These are phyloP conservation scores for Selaginella moellendorffii DNA, from an alignment of 75 land plant species.

Conservation along the genomic window DNA sequence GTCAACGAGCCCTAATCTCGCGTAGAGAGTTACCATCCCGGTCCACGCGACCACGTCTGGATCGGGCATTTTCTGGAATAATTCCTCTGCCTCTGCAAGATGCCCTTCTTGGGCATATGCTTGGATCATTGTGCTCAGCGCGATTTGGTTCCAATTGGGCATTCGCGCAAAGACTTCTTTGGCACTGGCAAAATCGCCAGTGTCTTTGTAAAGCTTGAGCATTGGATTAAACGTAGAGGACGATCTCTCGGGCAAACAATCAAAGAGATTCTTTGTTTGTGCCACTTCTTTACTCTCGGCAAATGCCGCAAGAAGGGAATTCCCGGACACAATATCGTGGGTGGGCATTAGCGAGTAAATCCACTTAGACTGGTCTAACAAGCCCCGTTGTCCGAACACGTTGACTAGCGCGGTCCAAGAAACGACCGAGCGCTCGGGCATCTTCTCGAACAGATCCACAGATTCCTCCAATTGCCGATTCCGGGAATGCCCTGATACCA, in stretches of 20 bases:
- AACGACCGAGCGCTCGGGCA: not conserved
- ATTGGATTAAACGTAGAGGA: not conserved
- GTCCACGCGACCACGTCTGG: no score
- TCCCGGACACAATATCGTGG: not conserved
- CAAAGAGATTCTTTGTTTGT: not conserved
- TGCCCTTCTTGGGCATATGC: not conserved
- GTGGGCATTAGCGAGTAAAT: not conserved
- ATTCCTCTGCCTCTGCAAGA: not conserved
- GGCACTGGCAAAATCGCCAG: not conserved
- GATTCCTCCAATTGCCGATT: not conserved
- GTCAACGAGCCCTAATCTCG: not conserved
- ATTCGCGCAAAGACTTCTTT: not conserved
- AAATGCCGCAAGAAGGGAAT: not conserved
- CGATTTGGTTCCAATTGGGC: not conserved
- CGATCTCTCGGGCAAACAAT: not conserved
- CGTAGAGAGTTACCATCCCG: not conserved
- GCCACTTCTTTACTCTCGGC: not conserved
- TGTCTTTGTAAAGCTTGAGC: not conserved
- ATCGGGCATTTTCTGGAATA: not conserved
- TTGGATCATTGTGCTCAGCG: not conserved
- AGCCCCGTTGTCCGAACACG: not conserved
- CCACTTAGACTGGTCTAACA: not conserved
- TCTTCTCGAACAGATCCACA: not conserved
- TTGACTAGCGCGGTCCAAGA: not conserved
- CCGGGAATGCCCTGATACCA: not conserved